These are phyloP conservation scores for Sophora flavescens DNA, from an alignment of 306 rosid species.

Conservation along the genomic window DNA sequence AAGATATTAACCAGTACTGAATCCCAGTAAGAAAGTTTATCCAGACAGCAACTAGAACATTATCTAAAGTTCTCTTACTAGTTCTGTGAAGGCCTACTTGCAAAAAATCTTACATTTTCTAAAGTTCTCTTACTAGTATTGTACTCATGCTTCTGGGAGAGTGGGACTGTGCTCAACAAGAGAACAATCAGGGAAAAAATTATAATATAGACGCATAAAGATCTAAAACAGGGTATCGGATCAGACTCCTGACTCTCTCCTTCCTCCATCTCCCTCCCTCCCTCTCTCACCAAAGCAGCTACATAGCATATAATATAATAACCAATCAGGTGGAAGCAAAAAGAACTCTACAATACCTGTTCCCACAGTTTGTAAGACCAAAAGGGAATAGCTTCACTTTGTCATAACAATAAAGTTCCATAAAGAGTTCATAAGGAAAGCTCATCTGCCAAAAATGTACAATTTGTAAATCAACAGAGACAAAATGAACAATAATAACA, in stretches of 20 bases:
- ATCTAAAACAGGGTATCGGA: constrained; percentile 25
- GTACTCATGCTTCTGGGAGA: constrained; percentile 22
- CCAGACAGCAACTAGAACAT: constrained; percentile 30
- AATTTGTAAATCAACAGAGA: constrained; percentile 44
- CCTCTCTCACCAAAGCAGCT: constrained; percentile 9
- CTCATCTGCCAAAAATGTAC: constrained; percentile 58
- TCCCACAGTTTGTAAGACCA: constrained; percentile 83
- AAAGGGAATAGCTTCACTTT: constrained; percentile 69
- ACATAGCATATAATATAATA: constrained; percentile 34
- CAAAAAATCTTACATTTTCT: too few species aligned
- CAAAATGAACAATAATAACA: constrained; percentile 7
- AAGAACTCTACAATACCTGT: constrained; percentile 64
- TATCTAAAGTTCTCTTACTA: constrained; percentile 21
- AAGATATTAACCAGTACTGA: constrained; percentile 21
- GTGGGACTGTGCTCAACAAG: constrained; percentile 12
- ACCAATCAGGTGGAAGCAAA: constrained; percentile 34
- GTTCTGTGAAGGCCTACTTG: constrained; percentile 5
- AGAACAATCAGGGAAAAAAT: not conserved
- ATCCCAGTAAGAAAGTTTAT: constrained; percentile 18
- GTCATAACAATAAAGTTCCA: constrained; percentile 67
- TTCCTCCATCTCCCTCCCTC: constrained; percentile 35
- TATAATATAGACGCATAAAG: constrained; percentile 6
- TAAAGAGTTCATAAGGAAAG: constrained; percentile 71
- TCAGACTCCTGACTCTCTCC: constrained; percentile 13
- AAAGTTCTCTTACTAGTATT: not conserved